Evolutionary conservation across 768 basidiomycete genomes (phyloP).

Genomic region (Plicaturopsis crispa): DNA sequence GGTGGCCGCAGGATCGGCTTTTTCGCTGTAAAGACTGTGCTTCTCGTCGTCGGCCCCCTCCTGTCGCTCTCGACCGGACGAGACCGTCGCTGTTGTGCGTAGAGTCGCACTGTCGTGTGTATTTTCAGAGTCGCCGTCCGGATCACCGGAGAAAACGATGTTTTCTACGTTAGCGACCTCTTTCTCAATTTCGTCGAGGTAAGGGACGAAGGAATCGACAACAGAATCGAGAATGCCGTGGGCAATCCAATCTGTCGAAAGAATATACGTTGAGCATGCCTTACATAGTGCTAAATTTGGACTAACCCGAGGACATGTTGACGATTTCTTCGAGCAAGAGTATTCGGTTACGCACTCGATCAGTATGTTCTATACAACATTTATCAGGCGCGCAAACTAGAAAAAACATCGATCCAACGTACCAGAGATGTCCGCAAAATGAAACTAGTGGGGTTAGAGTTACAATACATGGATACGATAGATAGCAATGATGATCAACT

Average conservation of each 20-base stretch:
- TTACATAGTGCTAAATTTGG: not conserved
- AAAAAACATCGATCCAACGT: no score
- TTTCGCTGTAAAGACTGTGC: not conserved
- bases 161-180: constrained; percentile 77
- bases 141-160: constrained; percentile 40
- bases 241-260: constrained; percentile 77
- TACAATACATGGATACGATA: constrained; percentile 3
- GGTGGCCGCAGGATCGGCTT: not conserved
- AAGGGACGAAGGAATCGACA: constrained; percentile 89
- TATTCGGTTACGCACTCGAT: constrained; percentile 68
- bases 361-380: constrained; percentile 55
- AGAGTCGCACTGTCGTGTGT: no score
- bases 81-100: no score
- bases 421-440: constrained; percentile 81
- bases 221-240: constrained; percentile 90
- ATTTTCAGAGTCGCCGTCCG: no score
- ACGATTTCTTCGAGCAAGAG: constrained; percentile 51
- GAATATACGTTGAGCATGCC: constrained; percentile 1
- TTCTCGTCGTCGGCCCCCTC: no score
- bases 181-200: constrained; percentile 70
- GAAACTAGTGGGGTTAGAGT: constrained; percentile 54
- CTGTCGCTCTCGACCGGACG: no score
- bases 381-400: no score
- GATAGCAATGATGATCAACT: constrained; percentile 16
- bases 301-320: constrained; percentile 67